Evolutionary conservation across 2,329 filamentous ascomycete species (phyloP).

Genomic region (Cercospora canescens): DNA sequence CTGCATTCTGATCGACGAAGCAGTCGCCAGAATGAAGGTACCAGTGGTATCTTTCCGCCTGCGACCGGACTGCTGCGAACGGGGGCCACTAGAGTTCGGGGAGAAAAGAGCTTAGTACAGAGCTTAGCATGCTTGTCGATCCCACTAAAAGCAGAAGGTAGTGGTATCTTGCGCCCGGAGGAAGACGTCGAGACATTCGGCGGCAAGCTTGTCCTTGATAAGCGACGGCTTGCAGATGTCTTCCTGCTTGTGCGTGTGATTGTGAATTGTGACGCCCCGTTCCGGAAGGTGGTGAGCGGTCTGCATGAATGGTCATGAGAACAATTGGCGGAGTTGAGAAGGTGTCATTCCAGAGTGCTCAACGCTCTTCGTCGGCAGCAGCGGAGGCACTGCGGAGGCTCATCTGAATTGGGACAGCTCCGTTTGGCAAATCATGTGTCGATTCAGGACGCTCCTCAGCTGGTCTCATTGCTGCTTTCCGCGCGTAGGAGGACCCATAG

Average conservation of each 20-base stretch:
- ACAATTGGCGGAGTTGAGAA: background rate
- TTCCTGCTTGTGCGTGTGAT: background rate
- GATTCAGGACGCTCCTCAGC: background rate
- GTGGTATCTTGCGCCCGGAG: background rate
- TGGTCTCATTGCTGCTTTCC: background rate
- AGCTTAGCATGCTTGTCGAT: constrained; percentile 6
- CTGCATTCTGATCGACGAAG: background rate
- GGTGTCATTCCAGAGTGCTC: background rate
- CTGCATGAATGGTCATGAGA: background rate
- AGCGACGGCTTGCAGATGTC: background rate
- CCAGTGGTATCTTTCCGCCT: background rate
- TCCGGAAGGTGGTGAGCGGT: background rate
- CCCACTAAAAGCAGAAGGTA: background rate
- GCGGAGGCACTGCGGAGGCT: background rate
- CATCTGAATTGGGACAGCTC: background rate
- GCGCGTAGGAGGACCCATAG: background rate
- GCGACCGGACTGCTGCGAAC: background rate
- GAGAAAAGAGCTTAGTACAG: background rate
- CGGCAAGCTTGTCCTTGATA: background rate
- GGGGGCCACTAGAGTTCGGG: background rate
- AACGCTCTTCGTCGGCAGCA: background rate
- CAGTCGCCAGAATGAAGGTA: background rate
- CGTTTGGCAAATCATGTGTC: background rate
- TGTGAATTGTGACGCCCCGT: background rate
- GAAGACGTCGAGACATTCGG: background rate